phyloP scores from a whole-genome alignment of 805 yeast genomes.

The Millerozyma acaciae region DNA sequence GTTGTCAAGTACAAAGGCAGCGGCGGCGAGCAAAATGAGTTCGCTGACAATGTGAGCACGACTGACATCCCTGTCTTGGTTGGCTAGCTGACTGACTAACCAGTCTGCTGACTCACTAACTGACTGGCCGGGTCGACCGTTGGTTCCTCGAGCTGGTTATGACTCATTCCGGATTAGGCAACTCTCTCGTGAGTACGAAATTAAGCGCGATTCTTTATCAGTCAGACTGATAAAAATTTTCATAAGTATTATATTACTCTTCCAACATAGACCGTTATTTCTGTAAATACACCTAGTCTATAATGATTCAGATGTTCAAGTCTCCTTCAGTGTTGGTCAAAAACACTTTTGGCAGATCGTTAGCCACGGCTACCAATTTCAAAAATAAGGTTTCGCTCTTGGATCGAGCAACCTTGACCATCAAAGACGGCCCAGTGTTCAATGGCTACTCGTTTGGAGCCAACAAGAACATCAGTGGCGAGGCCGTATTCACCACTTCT shows the following conservation, averaged over 20 bases:
- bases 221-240: slow-evolving; percentile 11
- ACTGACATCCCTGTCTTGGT: slow-evolving; percentile 36
- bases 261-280: background rate
- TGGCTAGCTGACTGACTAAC: slow-evolving; percentile 17
- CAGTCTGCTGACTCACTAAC: no score
- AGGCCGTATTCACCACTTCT: slow-evolving; percentile 96
- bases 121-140: background rate
- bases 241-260: slow-evolving; percentile 3
- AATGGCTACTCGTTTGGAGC: slow-evolving; percentile 96
- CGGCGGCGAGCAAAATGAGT: slow-evolving; percentile 32
- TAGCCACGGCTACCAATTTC: slow-evolving; percentile 36
- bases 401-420: slow-evolving; percentile 84
- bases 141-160: slow-evolving; percentile 6
- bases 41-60: slow-evolving; percentile 27
- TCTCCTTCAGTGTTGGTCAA: background rate
- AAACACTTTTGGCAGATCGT: slow-evolving; percentile 17
- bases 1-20: slow-evolving; percentile 41
- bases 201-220: slow-evolving; percentile 37
- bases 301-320: slow-evolving; percentile 4
- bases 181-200: no score
- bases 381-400: slow-evolving; percentile 39
- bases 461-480: slow-evolving; percentile 87
- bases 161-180: slow-evolving; percentile 26
- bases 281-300: background rate
- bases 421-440: slow-evolving; percentile 90